These are phyloP conservation scores for Oehlia diaphana DNA, from an alignment of 192 early-diverging fungal species.

Conservation along the genomic window DNA sequence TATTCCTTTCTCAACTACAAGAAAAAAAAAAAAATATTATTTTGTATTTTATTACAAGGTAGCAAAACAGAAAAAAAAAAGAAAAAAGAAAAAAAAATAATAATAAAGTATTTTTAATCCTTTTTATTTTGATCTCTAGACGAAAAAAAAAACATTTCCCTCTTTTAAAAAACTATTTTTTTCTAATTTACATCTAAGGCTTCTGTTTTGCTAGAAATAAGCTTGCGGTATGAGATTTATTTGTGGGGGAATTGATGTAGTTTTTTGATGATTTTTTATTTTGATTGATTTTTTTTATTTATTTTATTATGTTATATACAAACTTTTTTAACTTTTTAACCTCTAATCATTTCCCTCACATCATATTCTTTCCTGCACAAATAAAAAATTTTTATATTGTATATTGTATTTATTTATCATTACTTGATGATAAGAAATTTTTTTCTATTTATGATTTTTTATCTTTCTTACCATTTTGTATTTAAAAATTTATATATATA, in stretches of 20 bases:
- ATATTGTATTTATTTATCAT: too few species aligned
- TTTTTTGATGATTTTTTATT: neutral
- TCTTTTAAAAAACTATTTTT: neutral
- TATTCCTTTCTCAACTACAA: neutral
- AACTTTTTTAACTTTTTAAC: neutral
- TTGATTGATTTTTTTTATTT: neutral
- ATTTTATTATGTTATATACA: neutral
- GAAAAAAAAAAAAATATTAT: neutral
- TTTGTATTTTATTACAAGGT: neutral
- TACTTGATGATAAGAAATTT: too few species aligned
- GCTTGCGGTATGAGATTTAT: neutral
- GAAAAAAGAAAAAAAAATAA: too few species aligned
- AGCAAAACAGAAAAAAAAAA: neutral
- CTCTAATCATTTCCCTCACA: neutral
- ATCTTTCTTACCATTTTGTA: too few species aligned
- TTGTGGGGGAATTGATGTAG: conserved; percentile 1
- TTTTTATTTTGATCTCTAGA: neutral
- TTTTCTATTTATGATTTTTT: too few species aligned
- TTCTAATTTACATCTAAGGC: neutral
- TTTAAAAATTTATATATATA: too few species aligned
- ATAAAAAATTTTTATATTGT: neutral
- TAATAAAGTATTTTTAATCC: neutral
- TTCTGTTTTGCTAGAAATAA: neutral
- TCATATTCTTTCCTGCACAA: neutral
- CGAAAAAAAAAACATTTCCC: neutral